These are phyloP conservation scores for Sphagnum tenellum DNA, from an alignment of 225 moss, liverwort and hornwort genomes.

Conservation along the genomic window DNA sequence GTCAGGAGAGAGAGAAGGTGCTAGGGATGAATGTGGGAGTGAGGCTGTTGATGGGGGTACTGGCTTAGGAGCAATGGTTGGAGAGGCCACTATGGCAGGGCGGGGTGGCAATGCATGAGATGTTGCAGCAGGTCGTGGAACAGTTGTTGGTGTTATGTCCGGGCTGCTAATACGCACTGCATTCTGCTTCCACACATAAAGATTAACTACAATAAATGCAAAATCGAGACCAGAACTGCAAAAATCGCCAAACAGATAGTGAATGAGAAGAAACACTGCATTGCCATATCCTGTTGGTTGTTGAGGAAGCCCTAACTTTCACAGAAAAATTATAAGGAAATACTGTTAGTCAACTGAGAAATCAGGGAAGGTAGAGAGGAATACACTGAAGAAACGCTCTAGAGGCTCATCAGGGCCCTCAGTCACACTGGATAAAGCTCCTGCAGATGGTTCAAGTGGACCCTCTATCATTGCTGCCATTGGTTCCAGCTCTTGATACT, in stretches of 20 bases:
- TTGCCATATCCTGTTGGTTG: too few relatives aligned
- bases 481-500: constrained; percentile 85
- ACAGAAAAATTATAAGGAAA: too few relatives aligned
- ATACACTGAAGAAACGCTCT: constrained; percentile 87
- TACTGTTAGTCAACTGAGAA: too few relatives aligned
- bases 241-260: too few relatives aligned
- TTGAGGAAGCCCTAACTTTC: too few relatives aligned
- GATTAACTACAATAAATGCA: too few relatives aligned
- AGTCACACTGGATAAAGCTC: constrained; percentile 35
- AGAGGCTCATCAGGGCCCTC: constrained; percentile 76
- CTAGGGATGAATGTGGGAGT: constrained; percentile 55
- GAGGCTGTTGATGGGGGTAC: constrained; percentile 50
- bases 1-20: constrained; percentile 58
- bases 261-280: too few relatives aligned
- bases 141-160: constrained; percentile 50
- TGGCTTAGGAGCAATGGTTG: constrained; percentile 60
- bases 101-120: constrained; percentile 55
- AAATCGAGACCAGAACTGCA: too few relatives aligned
- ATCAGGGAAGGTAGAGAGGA: too few relatives aligned
- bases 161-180: constrained; percentile 59
- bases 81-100: constrained; percentile 40
- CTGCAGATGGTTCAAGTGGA: constrained; percentile 68
- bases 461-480: constrained; percentile 83
- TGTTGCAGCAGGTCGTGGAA: constrained; percentile 40
- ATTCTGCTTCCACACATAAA: constrained; percentile 43